A percentile compares a stretch with the other conserved stretches of the same genome.
These are phyloP conservation scores for Oryza officinalis DNA, from an alignment of 176 grass and related monocot species.

Conservation along the genomic window DNA sequence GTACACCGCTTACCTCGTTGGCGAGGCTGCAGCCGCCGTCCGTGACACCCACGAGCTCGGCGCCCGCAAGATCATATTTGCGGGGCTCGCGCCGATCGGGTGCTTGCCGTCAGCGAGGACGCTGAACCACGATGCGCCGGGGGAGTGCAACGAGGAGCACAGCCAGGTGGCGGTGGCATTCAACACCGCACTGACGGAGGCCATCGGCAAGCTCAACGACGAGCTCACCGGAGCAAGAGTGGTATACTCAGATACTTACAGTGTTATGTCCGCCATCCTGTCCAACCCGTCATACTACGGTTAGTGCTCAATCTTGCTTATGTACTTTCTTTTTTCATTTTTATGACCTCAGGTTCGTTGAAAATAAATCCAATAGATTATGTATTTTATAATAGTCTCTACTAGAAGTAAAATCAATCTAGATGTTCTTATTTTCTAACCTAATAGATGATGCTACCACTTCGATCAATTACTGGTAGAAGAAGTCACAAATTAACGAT, in stretches of 20 bases:
- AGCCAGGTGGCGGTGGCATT: conserved; percentile 44
- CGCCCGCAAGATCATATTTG: conserved; percentile 53
- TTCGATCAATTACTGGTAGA: too few species aligned
- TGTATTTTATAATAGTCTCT: too few species aligned
- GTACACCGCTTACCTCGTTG: conserved; percentile 49
- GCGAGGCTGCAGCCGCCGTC: conserved; percentile 35
- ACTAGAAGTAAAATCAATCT: too few species aligned
- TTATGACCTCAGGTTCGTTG: too few species aligned
- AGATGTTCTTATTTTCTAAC: too few species aligned
- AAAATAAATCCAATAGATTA: too few species aligned
- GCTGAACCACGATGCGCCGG: conserved; percentile 18
- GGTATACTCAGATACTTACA: conserved; percentile 41
- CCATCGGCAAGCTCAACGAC: conserved; percentile 26
- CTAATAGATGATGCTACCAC: too few species aligned
- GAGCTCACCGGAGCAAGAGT: conserved; percentile 36
- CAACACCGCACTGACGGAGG: conserved; percentile 36
- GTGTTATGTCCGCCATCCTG: conserved; percentile 8
- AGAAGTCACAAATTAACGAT: too few species aligned
- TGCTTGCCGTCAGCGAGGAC: conserved; percentile 47
- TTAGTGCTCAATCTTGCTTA: neutral
- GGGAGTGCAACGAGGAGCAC: conserved; percentile 57
- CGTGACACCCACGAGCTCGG: conserved; percentile 39
- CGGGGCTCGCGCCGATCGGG: conserved; percentile 53
- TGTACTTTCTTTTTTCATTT: neutral
- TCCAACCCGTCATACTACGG: conserved; percentile 42